These are phyloP conservation scores for Exophiala dermatitidis DNA, from an alignment of 2,329 filamentous ascomycete genomes.

Conservation along the genomic window DNA sequence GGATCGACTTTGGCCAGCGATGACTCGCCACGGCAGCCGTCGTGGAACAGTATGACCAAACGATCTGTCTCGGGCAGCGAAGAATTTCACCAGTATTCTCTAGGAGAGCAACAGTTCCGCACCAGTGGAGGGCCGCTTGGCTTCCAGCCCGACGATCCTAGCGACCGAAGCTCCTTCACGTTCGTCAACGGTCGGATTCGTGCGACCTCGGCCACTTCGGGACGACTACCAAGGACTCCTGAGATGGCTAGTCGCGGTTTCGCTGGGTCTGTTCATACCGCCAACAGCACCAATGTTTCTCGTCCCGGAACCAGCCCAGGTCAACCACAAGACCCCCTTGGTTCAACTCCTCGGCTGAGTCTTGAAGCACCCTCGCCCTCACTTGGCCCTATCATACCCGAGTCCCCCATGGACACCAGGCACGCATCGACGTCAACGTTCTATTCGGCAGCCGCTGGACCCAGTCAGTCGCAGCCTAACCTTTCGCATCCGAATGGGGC, in stretches of 20 bases:
- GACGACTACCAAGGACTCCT: constrained; percentile 24
- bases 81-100: constrained; percentile 51
- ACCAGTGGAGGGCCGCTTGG: constrained; percentile 31
- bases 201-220: constrained; percentile 50
- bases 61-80: constrained; percentile 25
- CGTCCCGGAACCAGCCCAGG: constrained; percentile 24
- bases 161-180: constrained; percentile 36
- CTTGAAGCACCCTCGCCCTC: constrained; percentile 40
- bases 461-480: constrained; percentile 46
- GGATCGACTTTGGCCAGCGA: constrained; percentile 38
- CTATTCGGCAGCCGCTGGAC: constrained; percentile 26
- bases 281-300: constrained; percentile 14
- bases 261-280: constrained; percentile 15
- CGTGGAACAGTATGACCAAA: constrained; percentile 43
- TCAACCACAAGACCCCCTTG: constrained; percentile 10
- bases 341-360: constrained; percentile 38
- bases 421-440: constrained; percentile 30
- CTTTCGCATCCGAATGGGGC: constrained; percentile 37
- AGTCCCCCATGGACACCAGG: constrained; percentile 14
- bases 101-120: constrained; percentile 13
- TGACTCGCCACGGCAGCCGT: constrained; percentile 43
- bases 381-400: constrained; percentile 16
- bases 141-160: constrained; percentile 44
- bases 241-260: constrained; percentile 11
- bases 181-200: constrained; percentile 48